These are phyloP conservation scores for Prototheca cutis DNA, from an alignment of 163 green algal genomes.

Conservation along the genomic window DNA sequence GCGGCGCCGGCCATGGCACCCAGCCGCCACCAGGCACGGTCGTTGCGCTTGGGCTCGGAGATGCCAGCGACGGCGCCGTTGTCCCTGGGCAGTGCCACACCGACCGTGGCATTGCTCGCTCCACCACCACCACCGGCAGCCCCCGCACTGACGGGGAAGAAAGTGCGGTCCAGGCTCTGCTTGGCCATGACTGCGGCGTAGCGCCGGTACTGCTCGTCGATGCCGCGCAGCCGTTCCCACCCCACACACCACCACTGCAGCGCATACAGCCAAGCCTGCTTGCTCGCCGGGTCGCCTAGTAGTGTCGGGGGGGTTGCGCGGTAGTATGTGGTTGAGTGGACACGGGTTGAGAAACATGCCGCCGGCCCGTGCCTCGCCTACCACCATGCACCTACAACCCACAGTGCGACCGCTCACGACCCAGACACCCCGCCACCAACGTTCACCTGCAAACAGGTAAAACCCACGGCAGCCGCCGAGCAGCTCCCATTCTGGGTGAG, in stretches of 20 bases:
- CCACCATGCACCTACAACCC: too few species aligned
- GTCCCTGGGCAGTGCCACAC: too few species aligned
- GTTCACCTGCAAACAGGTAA: conserved; percentile 39
- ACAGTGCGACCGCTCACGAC: background rate
- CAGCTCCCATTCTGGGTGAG: conserved; percentile 28
- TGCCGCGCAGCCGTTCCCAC: conserved; percentile 3
- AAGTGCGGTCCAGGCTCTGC: too few species aligned
- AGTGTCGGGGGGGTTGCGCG: too few species aligned
- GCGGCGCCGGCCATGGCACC: background rate
- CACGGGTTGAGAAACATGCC: too few species aligned
- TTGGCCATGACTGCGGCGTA: conserved; percentile 19
- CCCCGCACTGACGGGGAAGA: too few species aligned
- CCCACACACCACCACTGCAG: conserved; percentile 29
- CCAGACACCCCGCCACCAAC: background rate
- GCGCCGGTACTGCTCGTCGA: conserved; percentile 19
- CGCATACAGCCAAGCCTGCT: conserved; percentile 52
- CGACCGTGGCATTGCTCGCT: too few species aligned
- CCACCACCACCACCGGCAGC: too few species aligned
- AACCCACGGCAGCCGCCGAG: conserved; percentile 36
- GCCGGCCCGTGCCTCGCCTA: too few species aligned
- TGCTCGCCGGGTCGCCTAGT: conserved; percentile 33
- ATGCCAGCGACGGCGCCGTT: too few species aligned
- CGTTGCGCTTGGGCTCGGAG: too few species aligned
- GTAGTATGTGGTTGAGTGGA: too few species aligned
- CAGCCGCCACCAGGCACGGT: background rate